These are phyloP conservation scores for Boechera divaricarpa DNA, from an alignment of 345 rosid species.

Conservation along the genomic window DNA sequence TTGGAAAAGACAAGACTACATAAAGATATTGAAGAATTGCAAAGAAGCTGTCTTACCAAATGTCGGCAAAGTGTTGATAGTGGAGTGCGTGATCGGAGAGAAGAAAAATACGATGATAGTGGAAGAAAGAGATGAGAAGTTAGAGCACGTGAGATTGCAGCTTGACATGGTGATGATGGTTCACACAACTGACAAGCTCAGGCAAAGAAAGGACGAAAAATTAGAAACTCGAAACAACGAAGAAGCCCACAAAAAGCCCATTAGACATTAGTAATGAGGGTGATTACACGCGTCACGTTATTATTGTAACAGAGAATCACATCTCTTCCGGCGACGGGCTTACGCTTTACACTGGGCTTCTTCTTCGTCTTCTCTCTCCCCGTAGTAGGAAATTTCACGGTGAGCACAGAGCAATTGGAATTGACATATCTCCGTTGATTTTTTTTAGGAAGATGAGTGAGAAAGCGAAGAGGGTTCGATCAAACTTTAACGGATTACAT, in stretches of 20 bases:
- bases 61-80: slow-evolving; percentile 67
- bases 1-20: slow-evolving; percentile 76
- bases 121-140: slow-evolving; percentile 44
- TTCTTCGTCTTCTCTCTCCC: neutral
- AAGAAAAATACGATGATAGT: slow-evolving; percentile 13
- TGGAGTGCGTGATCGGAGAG: slow-evolving; percentile 58
- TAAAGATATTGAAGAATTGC: slow-evolving; percentile 64
- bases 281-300: slow-evolving; percentile 7
- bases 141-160: slow-evolving; percentile 54
- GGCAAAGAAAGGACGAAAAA: slow-evolving; percentile 67
- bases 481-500: slow-evolving; percentile 44
- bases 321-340: slow-evolving; percentile 14
- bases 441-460: slow-evolving; percentile 38
- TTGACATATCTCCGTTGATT: neutral
- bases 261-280: neutral
- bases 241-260: slow-evolving; percentile 34
- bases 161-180: slow-evolving; percentile 85
- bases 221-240: neutral
- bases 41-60: slow-evolving; percentile 59
- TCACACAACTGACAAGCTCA: slow-evolving; percentile 45
- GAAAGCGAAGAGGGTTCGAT: slow-evolving; percentile 41
- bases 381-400: slow-evolving; percentile 8
- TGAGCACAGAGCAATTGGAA: slow-evolving; percentile 13
- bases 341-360: neutral
- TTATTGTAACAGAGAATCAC: neutral